Evolutionary conservation across 495 filamentous ascomycete genomes (phyloP).

Genomic region (Lasiosphaeria hispida): DNA sequence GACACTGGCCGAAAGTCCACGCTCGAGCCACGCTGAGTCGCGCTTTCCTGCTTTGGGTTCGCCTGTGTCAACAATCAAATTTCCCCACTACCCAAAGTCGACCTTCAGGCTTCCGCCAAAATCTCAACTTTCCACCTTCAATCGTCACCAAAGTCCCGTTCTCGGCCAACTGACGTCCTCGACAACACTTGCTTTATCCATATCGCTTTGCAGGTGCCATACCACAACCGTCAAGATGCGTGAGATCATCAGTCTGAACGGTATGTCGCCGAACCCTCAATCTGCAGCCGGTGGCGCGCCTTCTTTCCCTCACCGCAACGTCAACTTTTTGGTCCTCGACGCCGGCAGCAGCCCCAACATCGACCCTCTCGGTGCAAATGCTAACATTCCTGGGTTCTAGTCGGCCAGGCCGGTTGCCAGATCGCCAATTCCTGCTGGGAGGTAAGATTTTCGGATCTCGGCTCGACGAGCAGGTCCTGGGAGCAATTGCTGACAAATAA

Average conservation of each 20-base stretch:
- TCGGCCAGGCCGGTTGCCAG: slow-evolving; percentile 99
- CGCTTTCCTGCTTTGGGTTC: slow-evolving; percentile 32
- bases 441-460: slow-evolving; percentile 58
- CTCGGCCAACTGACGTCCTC: slow-evolving; percentile 18
- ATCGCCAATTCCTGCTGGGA: slow-evolving; percentile 99
- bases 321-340: slow-evolving; percentile 13
- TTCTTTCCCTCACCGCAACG: slow-evolving; percentile 32
- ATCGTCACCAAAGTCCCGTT: slow-evolving; percentile 24
- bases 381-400: slow-evolving; percentile 56
- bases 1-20: slow-evolving; percentile 8
- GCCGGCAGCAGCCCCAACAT: slow-evolving; percentile 1
- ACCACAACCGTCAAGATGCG: slow-evolving; percentile 67
- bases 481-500: slow-evolving; percentile 15
- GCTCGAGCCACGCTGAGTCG: slow-evolving; percentile 12
- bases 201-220: slow-evolving; percentile 19
- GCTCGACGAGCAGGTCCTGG: background rate
- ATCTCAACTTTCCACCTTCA: slow-evolving; percentile 35
- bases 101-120: slow-evolving; percentile 31
- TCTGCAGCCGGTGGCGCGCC: slow-evolving; percentile 27
- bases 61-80: slow-evolving; percentile 39
- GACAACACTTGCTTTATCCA: slow-evolving; percentile 18
- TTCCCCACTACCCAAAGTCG: slow-evolving; percentile 33
- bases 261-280: slow-evolving; percentile 55
- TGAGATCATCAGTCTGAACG: slow-evolving; percentile 99
- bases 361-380: slow-evolving; percentile 12